phyloP scores from a whole-genome alignment of 169 alveolate genomes.

The Cryptosporidium felis region DNA sequence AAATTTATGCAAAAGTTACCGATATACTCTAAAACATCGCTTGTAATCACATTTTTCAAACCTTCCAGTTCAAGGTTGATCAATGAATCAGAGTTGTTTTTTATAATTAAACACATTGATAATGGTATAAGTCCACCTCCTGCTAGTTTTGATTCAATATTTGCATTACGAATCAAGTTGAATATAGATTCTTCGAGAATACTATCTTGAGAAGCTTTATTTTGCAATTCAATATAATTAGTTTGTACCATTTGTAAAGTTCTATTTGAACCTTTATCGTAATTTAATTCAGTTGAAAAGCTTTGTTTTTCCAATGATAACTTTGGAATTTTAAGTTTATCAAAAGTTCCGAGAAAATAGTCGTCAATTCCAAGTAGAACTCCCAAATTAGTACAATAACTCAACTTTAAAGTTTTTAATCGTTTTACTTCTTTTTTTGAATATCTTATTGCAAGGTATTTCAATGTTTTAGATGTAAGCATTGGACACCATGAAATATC shows the following conservation, averaged over 20 bases:
- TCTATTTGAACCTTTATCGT: background rate
- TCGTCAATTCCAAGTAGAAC: background rate
- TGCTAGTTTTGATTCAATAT: background rate
- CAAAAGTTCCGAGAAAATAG: background rate
- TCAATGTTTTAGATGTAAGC: constrained; percentile 24
- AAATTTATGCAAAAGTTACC: constrained; percentile 2
- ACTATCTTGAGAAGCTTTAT: background rate
- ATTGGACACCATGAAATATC: constrained; percentile 68
- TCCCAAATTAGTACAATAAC: constrained; percentile 47
- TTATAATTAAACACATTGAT: constrained; percentile 54
- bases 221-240: background rate
- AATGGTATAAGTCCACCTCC: constrained; percentile 67
- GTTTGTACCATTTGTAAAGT: background rate
- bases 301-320: background rate
- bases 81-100: background rate
- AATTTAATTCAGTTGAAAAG: background rate
- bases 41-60: constrained; percentile 31
- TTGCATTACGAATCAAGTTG: background rate
- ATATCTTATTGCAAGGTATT: constrained; percentile 58
- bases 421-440: background rate
- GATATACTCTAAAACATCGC: constrained; percentile 48
- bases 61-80: constrained; percentile 48
- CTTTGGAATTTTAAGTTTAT: constrained; percentile 21
- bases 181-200: background rate
- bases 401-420: constrained; percentile 37